Conservation (phyloP, 2,329 filamentous ascomycete genomes). For the Plectosphaerella plurivora region DNA sequence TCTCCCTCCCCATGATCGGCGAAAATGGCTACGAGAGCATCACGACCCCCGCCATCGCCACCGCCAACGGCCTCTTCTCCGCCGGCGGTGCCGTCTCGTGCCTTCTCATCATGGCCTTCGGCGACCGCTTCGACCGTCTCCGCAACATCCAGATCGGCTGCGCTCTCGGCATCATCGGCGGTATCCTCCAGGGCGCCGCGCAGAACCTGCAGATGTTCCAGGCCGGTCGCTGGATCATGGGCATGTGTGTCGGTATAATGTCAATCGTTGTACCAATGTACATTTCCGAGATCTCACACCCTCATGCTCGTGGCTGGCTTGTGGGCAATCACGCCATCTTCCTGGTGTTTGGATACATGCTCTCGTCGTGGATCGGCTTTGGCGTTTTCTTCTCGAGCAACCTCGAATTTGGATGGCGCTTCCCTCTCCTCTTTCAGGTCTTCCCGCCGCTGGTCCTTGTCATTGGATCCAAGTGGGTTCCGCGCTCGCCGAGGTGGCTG, state of each 20-base stretch:
- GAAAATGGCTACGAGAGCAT: conserved; percentile 38
- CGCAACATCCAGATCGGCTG: conserved; percentile 41
- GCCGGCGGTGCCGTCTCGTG: conserved; percentile 42
- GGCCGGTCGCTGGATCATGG: conserved; percentile 34
- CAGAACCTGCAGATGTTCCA: conserved; percentile 34
- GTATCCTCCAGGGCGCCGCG: conserved; percentile 39
- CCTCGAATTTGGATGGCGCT: conserved; percentile 37
- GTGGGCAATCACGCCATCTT: conserved; percentile 41
- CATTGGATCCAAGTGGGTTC: conserved; percentile 33
- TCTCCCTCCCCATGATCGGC: conserved; percentile 36
- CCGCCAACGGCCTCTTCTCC: conserved; percentile 43
- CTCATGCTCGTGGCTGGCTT: conserved; percentile 35
- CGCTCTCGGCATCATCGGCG: conserved; percentile 37
- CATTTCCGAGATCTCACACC: conserved; percentile 34
- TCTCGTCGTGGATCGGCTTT: conserved; percentile 37
- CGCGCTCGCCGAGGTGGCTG: conserved; percentile 44
- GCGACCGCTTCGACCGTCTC: conserved; percentile 35
- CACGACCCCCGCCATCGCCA: conserved; percentile 41
- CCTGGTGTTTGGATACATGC: conserved; percentile 41
- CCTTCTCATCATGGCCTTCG: conserved; percentile 46
- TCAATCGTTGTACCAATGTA: conserved; percentile 40
- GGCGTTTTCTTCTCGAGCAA: conserved; percentile 36
- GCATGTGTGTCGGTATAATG: conserved; percentile 35
- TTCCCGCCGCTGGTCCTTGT: conserved; percentile 33
- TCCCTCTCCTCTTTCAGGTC: conserved; percentile 35